These are phyloP conservation scores for Capsicum pubescens DNA, from an alignment of 257 asterid species.

Conservation along the genomic window DNA sequence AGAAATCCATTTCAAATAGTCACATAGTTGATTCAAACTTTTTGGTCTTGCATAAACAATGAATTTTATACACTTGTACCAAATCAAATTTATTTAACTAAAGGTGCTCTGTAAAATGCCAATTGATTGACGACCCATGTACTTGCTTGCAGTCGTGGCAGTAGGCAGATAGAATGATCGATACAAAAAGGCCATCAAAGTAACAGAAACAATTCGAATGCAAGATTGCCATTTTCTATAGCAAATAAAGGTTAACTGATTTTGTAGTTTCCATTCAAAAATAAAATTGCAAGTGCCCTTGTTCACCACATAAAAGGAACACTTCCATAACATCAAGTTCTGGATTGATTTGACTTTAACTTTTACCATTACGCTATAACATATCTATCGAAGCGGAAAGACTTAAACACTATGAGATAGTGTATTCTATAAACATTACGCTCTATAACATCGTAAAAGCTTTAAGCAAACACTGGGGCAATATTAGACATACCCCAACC, in stretches of 20 bases:
- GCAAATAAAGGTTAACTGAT: neutral
- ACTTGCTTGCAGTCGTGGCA: neutral
- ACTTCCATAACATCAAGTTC: neutral
- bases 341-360: neutral
- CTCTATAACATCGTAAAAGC: neutral
- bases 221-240: neutral
- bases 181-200: neutral
- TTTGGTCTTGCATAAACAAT: neutral
- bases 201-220: neutral
- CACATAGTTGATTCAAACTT: neutral
- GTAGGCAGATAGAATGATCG: neutral
- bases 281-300: neutral
- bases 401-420: neutral
- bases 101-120: neutral
- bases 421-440: neutral
- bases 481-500: neutral
- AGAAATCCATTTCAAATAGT: neutral
- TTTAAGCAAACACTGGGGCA: neutral
- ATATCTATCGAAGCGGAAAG: neutral
- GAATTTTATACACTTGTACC: neutral
- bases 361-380: neutral
- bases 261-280: neutral
- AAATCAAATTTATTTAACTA: neutral
- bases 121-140: neutral
- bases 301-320: neutral